Evolutionary conservation across 257 asterid species (phyloP), one percentile per base, ranked within the genome.

Genomic region (Prunella vulgaris): DNA sequence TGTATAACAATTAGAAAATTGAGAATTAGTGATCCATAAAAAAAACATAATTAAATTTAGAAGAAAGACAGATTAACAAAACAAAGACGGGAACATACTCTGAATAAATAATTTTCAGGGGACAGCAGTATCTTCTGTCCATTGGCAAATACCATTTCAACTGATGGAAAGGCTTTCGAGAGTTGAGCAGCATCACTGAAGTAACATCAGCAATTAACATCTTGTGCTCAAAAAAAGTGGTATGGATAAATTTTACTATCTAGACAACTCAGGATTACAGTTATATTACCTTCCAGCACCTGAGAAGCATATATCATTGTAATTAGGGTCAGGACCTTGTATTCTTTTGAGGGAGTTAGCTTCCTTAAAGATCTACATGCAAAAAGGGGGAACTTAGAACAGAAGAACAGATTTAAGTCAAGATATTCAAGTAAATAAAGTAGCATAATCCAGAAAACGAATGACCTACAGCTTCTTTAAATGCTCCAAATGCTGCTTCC

Each of bases 81-180:
- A 64, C 37, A 46, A 72, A 72, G 72, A 44, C 38, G 71, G 71
- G 58, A 13, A 44, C 84, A 14, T 84, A 91, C 99, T 82, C 97
- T 86, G 83, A 94, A 94, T 81, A 94, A 80, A 81, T 91, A 94
- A 81, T 94, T 94, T 82, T 94, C 99, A 71, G 98, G 98, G 64
- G 93, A 82, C 68, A 94, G 78, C 72, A 86, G 70, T 44, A 89
- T 86, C 90, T 91, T 94, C 84, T 86, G 93, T 78, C 88, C 96
- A 74, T 88, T 83, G 73, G 71, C 78, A 78, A 94, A 91, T 63
- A 81, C 97, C 98, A 94, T 91, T 74, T 91, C 97, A 61, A 91
- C 97, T 25, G 87, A 74, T 28, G 99, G 99, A 77, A 91, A 94
- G 65, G 78, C 57, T 76, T 84, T 80, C 10, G 95, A 85, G 65